Evolutionary conservation across 331 rosid genomes (phyloP), one percentile per base, ranked within the genome.

Genomic region (Malus hybrid): DNA sequence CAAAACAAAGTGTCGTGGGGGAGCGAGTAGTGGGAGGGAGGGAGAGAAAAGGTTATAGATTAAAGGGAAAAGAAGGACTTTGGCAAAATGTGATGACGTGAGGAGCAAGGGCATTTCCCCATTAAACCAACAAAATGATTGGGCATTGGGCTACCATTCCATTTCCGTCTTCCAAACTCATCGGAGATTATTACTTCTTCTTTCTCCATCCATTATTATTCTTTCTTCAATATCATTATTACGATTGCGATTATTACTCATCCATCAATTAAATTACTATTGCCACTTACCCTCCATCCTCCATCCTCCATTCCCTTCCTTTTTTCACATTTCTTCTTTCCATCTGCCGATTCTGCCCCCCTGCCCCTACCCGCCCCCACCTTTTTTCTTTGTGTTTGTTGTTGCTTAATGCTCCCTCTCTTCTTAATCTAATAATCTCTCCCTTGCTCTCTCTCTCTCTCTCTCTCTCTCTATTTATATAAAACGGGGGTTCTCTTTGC

Each of bases 151-250:
- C 83, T 83, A 81, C 86, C 85, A 70, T 83, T 77, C 80, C 78
- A 74, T 82, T 85, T 78, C 79, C 79, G 73, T 84, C 87, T 83
- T 84, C 92, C 92, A 65, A 84, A 86, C 89, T 82, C 89, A 71
- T 81, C 92, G 92, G 95, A 84, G 82, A 73, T 63, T 69, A 80
- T 63, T 66, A 66, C 62, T 65, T 36, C 52, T 68, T 46, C 57
- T 18, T 78, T 80, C 75, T 58, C 57, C 8, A 70, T 53, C 46
- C 22, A 26, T 56, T 34, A 61, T 76, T 62, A 73, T 36, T 34
- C 30, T 52, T 29, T 44, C 20, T 24, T 60, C 1, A 57, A 20
- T 57, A 57, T 10, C 9, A n/a, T 57, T 16, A 53, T 53, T 53
- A 57, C 26, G 11, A 20, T 57, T 57, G 12, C 13, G 33, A 63